phyloP scores from a whole-genome alignment of 1,284 basidiomycete genomes.

The Leccinum fallax region DNA sequence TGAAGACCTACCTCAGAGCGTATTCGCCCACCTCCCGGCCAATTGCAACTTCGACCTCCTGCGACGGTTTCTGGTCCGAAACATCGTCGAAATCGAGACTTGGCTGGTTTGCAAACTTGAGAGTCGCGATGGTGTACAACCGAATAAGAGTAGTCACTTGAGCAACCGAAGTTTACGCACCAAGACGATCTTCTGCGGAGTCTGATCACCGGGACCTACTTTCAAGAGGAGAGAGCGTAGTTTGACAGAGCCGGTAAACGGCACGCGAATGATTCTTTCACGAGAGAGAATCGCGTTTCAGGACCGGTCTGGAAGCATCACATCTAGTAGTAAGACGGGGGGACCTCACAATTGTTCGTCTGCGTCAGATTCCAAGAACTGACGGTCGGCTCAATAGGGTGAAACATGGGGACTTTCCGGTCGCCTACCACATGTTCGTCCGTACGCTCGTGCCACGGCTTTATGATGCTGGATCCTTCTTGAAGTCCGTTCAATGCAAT shows the following conservation, averaged over 20 bases:
- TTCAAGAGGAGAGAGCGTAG: slow-evolving; percentile 75
- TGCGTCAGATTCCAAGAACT: slow-evolving; percentile 81
- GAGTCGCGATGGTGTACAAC: no score
- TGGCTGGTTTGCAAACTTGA: slow-evolving; percentile 69
- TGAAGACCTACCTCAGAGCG: slow-evolving; percentile 56
- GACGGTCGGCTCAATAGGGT: slow-evolving; percentile 6
- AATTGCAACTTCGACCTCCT: slow-evolving; percentile 68
- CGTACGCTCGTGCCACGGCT: slow-evolving; percentile 74
- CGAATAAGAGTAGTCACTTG: not conserved
- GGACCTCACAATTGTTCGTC: slow-evolving; percentile 75
- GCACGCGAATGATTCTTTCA: slow-evolving; percentile 71
- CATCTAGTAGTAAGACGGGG: not conserved
- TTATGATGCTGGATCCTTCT: slow-evolving; percentile 58
- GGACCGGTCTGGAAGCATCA: slow-evolving; percentile 1
- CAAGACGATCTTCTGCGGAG: slow-evolving; percentile 65
- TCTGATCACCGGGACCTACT: slow-evolving; percentile 70
- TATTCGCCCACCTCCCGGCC: slow-evolving; percentile 78
- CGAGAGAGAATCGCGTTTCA: slow-evolving; percentile 8
- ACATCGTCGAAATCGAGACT: slow-evolving; percentile 77
- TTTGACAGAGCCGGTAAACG: slow-evolving; percentile 80
- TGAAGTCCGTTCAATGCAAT: slow-evolving; percentile 66
- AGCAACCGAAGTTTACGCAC: slow-evolving; percentile 43
- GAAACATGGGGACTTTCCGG: not conserved
- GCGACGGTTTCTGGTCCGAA: slow-evolving; percentile 57
- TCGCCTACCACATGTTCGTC: slow-evolving; percentile 60